Conservation (phyloP, 352 stramenopile species). For the Phytopythium aichiense region DNA sequence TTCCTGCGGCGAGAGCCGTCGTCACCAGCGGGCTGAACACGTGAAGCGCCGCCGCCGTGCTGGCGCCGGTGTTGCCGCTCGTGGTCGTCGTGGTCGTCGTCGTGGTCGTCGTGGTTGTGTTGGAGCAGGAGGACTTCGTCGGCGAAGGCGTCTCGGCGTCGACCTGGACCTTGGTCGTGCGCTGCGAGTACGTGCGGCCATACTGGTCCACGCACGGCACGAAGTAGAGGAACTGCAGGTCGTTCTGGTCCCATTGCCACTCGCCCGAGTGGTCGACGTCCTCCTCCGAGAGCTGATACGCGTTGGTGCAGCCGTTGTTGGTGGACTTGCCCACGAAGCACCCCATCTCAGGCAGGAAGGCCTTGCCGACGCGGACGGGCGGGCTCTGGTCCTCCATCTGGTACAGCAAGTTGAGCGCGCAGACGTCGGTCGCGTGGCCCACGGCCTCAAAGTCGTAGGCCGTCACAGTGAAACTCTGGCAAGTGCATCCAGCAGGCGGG, state of each 20-base stretch:
- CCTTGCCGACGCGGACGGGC: not conserved
- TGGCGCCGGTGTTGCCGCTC: not conserved
- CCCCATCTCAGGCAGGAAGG: slow-evolving; percentile 9
- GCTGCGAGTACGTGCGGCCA: slow-evolving; percentile 8
- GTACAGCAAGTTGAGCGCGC: slow-evolving; percentile 8
- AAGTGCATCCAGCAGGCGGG: not conserved
- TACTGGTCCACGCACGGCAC: slow-evolving; percentile 10
- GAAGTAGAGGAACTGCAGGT: slow-evolving; percentile 12
- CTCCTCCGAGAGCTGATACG: not conserved
- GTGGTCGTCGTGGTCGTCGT: not conserved
- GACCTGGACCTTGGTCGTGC: not conserved
- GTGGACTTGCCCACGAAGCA: slow-evolving; percentile 9
- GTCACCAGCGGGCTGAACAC: not conserved
- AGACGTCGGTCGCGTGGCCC: slow-evolving; percentile 5
- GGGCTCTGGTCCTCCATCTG: slow-evolving; percentile 6
- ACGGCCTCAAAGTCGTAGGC: slow-evolving; percentile 8
- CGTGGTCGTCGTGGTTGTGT: slow-evolving; percentile 1
- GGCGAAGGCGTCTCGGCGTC: not conserved
- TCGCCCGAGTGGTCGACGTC: slow-evolving; percentile 5
- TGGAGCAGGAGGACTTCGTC: not conserved
- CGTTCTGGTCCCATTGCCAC: not conserved
- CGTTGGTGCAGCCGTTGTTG: not conserved
- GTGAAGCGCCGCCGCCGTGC: not conserved
- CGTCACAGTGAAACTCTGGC: not conserved
- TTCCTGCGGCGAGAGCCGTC: not conserved